Conservation (phyloP, 805 yeast genomes). For the Candida koratica region DNA sequence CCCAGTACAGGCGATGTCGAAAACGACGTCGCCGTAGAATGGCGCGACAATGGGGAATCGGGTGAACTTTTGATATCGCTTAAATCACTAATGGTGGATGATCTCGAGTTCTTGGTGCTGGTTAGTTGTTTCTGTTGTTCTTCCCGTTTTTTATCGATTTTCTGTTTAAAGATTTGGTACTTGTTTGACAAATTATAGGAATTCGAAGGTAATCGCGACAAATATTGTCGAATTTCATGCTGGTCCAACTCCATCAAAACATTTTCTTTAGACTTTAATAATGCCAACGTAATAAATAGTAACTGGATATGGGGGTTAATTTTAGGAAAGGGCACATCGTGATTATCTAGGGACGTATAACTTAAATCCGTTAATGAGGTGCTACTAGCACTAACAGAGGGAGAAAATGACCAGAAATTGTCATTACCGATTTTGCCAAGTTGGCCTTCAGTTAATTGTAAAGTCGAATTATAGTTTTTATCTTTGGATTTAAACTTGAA, state of each 20-base stretch:
- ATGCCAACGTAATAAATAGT: conserved; percentile 70
- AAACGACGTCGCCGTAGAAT: conserved; percentile 9
- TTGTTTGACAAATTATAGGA: conserved; percentile 31
- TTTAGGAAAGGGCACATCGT: conserved; percentile 49
- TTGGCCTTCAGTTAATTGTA: conserved; percentile 28
- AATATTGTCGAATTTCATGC: conserved; percentile 77
- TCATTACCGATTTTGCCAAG: conserved; percentile 52
- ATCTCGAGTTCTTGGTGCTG: conserved; percentile 10
- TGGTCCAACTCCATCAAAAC: conserved; percentile 84
- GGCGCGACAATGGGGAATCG: conserved; percentile 11
- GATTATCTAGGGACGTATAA: conserved; percentile 11
- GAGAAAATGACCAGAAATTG: conserved; percentile 49
- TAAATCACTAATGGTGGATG: conserved; percentile 13
- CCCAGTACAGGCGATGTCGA: conserved; percentile 7
- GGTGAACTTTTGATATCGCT: conserved; percentile 6
- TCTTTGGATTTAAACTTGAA: conserved; percentile 50
- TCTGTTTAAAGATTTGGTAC: conserved; percentile 30
- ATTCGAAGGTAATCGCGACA: conserved; percentile 54
- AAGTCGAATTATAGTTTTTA: conserved; percentile 28
- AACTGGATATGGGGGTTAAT: conserved; percentile 75
- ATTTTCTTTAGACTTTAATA: conserved; percentile 74
- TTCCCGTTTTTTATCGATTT: conserved; percentile 17
- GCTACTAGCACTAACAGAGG: background rate
- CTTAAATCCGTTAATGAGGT: conserved; percentile 7
- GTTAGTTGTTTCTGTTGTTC: conserved; percentile 13